A percentile compares a stretch with the other conserved stretches of the same genome.
These are phyloP conservation scores for Cydonia oblonga DNA, from an alignment of 331 rosid genomes.

Conservation along the genomic window DNA sequence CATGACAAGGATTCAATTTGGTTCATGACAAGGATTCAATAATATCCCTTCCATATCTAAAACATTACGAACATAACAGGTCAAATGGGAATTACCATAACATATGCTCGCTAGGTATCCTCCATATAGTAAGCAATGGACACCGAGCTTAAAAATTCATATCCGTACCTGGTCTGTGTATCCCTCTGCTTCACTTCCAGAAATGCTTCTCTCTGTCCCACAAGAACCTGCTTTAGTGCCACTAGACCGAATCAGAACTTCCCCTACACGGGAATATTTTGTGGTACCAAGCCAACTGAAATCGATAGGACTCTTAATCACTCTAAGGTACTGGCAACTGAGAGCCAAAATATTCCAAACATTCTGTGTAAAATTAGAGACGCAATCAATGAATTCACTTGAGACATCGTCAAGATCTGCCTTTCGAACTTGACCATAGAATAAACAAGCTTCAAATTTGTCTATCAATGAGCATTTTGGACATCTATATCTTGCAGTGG, in stretches of 20 bases:
- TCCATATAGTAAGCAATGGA: conserved; percentile 59
- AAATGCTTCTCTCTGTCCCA: conserved; percentile 5
- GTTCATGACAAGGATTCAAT: conserved; percentile 1
- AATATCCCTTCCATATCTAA: conserved; percentile 9
- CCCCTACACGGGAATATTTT: neutral
- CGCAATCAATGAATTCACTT: conserved; percentile 32
- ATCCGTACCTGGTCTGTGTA: conserved; percentile 11
- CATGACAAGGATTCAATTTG: too few species aligned
- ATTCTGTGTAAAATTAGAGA: conserved; percentile 16
- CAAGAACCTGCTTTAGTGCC: neutral
- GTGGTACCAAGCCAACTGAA: conserved; percentile 26
- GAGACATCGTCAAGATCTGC: conserved; percentile 32
- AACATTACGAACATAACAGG: conserved; percentile 25
- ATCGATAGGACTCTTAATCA: conserved; percentile 35
- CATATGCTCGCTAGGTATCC: conserved; percentile 45
- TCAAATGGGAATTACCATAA: conserved; percentile 35
- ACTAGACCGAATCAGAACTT: neutral
- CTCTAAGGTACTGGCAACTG: conserved; percentile 32
- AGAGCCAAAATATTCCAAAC: conserved; percentile 41
- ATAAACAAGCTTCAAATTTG: conserved; percentile 13
- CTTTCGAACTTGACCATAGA: conserved; percentile 14
- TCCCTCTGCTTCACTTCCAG: conserved; percentile 8
- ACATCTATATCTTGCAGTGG: conserved; percentile 22
- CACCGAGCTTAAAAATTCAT: conserved; percentile 30
- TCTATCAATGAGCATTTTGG: conserved; percentile 38